Percentiles rank a stretch among this genome's conserved stretches.
These are phyloP conservation scores for Scheffersomyces spartinae DNA, from an alignment of 805 yeast species.

Conservation along the genomic window DNA sequence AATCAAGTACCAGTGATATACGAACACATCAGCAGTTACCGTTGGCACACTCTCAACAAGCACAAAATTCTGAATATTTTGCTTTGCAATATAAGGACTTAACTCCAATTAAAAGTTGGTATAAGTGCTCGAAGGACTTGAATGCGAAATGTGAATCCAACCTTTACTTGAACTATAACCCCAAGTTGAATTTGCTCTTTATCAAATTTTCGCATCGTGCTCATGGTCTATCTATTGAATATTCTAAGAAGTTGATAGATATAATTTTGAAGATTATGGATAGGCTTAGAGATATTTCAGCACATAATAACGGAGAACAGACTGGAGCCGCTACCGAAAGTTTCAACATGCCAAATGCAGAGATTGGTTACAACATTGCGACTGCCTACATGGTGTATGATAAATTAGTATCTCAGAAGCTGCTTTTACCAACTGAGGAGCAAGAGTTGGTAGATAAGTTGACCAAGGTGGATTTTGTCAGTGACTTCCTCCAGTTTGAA, in stretches of 20 bases:
- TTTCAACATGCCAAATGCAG: too few species aligned
- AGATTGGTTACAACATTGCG: slow-evolving; percentile 8
- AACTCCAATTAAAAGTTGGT: slow-evolving; percentile 13
- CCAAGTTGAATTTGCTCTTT: slow-evolving; percentile 11
- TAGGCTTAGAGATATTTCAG: too few species aligned
- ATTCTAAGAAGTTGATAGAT: slow-evolving; percentile 2
- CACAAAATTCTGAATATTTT: slow-evolving; percentile 6
- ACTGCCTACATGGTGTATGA: slow-evolving; percentile 15
- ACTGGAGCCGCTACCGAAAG: too few species aligned
- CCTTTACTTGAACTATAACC: slow-evolving; percentile 11
- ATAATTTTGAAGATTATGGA: slow-evolving; percentile 3
- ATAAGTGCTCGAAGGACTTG: slow-evolving; percentile 10
- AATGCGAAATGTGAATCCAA: slow-evolving; percentile 6
- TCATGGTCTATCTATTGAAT: too few species aligned
- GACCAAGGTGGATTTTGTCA: slow-evolving; percentile 14
- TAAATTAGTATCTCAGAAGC: slow-evolving; percentile 8
- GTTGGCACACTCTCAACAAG: too few species aligned
- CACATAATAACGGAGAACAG: too few species aligned
- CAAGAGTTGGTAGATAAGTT: slow-evolving; percentile 9
- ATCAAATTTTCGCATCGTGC: too few species aligned
- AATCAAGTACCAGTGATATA: slow-evolving; percentile 18
- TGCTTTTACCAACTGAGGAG: slow-evolving; percentile 9
- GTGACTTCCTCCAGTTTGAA: slow-evolving; percentile 18
- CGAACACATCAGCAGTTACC: too few species aligned
- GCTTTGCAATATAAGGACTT: slow-evolving; percentile 8